Evolutionary conservation across 2,329 filamentous ascomycete genomes (phyloP), one percentile per base, ranked within the genome.

Genomic region (Colletotrichum sp.): DNA sequence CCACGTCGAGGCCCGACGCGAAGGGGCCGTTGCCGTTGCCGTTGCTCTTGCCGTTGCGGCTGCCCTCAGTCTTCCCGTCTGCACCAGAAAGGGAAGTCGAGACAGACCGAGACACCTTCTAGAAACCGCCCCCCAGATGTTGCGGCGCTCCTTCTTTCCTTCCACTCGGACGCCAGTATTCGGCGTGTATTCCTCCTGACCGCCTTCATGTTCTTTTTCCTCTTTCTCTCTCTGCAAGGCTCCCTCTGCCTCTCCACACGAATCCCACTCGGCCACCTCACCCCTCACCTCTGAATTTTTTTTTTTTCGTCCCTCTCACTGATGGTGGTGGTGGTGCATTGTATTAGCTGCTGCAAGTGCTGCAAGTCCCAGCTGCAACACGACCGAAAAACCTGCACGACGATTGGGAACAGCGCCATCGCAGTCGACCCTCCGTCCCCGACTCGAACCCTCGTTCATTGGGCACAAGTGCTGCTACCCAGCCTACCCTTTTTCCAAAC

Each of bases 391-490:
- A 26, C 52, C 36, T 67, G 68, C 72, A 71, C n/a, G 49, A 21
- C 67, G 49, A 52, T 36, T 52, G 66, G 63, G 52, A 68, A 44
- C 15, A 59, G 26, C 52, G 18, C 16, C 57, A 32, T 26, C 26
- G 34, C 32, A 26, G 32, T 26, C 62, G 12, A 21, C 18, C 8
- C 18, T 60, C 21, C 63, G 36, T 30, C n/a, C 24, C 65, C 65
- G 18, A 65, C 57, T 57, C 30, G 21, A 64, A 71, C 65, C 74
- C 49, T 70, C 62, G 36, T 44, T 71, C 36, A 63, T 75, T 71
- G 72, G 75, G 75, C 62, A 63, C 39, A 21, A 74, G 36, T 74
- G 71, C 64, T 74, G 74, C 32, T 60, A 74, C 55, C 55, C 63
- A 75, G 63, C 39, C 68, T 16, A 10, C 63, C 39, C 55, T 55